Conservation (phyloP, 495 filamentous ascomycete species). For the Acidiella bohemica region DNA sequence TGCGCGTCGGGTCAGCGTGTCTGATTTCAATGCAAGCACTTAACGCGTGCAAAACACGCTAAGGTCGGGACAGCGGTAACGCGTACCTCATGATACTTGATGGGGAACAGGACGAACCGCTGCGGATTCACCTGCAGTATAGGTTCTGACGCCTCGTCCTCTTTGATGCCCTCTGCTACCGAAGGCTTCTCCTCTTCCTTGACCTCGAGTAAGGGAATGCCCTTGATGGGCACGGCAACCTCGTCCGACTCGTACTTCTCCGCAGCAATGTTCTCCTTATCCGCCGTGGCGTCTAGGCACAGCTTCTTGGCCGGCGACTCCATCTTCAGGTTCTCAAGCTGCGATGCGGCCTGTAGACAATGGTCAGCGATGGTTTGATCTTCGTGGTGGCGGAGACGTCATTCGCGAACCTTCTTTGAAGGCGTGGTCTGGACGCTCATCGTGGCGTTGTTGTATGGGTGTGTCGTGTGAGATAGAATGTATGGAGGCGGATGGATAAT, state of each 20-base stretch:
- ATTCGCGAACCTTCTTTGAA: constrained; percentile 21
- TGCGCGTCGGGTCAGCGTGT: constrained; percentile 30
- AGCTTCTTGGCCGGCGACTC: constrained; percentile 87
- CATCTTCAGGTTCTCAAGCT: constrained; percentile 65
- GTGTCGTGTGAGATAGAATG: not conserved
- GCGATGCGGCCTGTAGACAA: constrained; percentile 15
- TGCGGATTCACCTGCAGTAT: constrained; percentile 91
- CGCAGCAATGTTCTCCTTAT: constrained; percentile 65
- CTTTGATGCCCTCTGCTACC: constrained; percentile 42
- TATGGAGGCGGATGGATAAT: not conserved
- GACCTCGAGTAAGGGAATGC: constrained; percentile 37
- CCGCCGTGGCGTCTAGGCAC: constrained; percentile 44
- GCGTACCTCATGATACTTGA: constrained; percentile 98
- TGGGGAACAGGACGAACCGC: constrained; percentile 94
- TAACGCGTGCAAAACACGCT: constrained; percentile 48
- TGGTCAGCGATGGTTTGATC: constrained; percentile 1
- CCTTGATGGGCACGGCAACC: constrained; percentile 41
- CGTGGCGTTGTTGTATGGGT: constrained; percentile 1
- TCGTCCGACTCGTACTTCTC: constrained; percentile 36
- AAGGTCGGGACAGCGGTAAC: constrained; percentile 28
- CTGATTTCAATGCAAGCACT: constrained; percentile 39
- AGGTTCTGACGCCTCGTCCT: constrained; percentile 70
- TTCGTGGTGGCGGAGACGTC: constrained; percentile 5
- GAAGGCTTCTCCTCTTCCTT: constrained; percentile 30
- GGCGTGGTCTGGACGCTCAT: constrained; percentile 23